phyloP scores from a whole-genome alignment of 805 yeast genomes.

The Isabelozyma pseudorhagii region DNA sequence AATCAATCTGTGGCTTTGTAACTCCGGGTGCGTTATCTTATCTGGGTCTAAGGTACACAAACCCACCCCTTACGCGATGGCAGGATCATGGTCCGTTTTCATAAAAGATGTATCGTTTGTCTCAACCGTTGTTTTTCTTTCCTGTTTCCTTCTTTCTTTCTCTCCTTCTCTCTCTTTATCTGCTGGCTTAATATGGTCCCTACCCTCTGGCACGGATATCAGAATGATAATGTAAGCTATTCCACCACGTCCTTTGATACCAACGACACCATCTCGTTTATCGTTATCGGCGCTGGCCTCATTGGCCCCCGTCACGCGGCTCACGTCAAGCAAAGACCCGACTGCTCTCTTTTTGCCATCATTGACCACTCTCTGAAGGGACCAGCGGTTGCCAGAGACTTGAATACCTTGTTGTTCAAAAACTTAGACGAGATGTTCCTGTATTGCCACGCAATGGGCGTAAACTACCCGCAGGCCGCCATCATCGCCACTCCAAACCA shows the following conservation, averaged over 20 bases:
- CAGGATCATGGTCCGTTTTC: background rate
- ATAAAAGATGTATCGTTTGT: background rate
- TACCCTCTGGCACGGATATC: background rate
- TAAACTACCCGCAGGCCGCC: slow-evolving; percentile 36
- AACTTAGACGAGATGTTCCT: slow-evolving; percentile 23
- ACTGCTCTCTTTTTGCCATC: slow-evolving; percentile 28
- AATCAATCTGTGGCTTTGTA: background rate
- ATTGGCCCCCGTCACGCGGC: slow-evolving; percentile 42
- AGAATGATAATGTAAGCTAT: background rate
- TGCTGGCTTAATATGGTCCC: background rate
- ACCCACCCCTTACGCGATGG: background rate
- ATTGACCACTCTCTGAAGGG: slow-evolving; percentile 33
- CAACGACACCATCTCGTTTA: slow-evolving; percentile 11
- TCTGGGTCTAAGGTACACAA: background rate
- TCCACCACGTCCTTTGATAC: background rate
- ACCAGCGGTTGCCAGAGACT: slow-evolving; percentile 23
- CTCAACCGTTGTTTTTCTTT: background rate
- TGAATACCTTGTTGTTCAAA: slow-evolving; percentile 20
- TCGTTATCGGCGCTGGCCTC: slow-evolving; percentile 37
- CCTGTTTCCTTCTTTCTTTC: background rate
- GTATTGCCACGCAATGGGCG: slow-evolving; percentile 16
- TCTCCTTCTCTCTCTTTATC: background rate
- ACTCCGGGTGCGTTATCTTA: background rate
- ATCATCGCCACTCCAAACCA: slow-evolving; percentile 42
- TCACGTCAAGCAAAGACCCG: slow-evolving; percentile 23